These are phyloP conservation scores for Podospora australis DNA, from an alignment of 495 filamentous ascomycete species.

Conservation along the genomic window DNA sequence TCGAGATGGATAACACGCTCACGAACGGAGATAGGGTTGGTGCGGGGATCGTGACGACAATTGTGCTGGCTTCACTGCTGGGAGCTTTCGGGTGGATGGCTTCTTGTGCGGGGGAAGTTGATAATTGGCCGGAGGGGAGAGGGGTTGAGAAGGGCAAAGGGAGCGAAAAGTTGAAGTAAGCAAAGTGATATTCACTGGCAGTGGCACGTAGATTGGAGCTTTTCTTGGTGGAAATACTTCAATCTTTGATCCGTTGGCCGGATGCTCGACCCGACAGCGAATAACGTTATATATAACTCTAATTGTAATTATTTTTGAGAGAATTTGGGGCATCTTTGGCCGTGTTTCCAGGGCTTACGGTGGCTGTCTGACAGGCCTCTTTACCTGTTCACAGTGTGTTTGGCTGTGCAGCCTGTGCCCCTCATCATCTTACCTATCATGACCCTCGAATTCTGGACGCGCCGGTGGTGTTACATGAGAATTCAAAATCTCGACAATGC, in stretches of 20 bases:
- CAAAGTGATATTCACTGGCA: background rate
- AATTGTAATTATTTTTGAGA: too few relatives aligned
- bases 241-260: background rate
- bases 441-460: too few relatives aligned
- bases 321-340: too few relatives aligned
- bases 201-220: background rate
- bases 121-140: background rate
- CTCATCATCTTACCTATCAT: too few relatives aligned
- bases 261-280: too few relatives aligned
- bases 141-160: background rate
- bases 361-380: too few relatives aligned
- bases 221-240: background rate
- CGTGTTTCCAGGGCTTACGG: too few relatives aligned
- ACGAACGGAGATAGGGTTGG: slow-evolving; percentile 49
- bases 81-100: slow-evolving; percentile 5
- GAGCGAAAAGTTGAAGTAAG: background rate
- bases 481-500: background rate
- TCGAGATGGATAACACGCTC: slow-evolving; percentile 15
- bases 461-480: too few relatives aligned
- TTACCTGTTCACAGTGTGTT: too few relatives aligned
- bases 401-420: too few relatives aligned
- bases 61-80: slow-evolving; percentile 24
- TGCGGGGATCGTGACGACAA: slow-evolving; percentile 49
- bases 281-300: too few relatives aligned
- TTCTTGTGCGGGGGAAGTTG: background rate